Conservation (phyloP, 2,329 filamentous ascomycete genomes). For the Cladophialophora bantiana region DNA sequence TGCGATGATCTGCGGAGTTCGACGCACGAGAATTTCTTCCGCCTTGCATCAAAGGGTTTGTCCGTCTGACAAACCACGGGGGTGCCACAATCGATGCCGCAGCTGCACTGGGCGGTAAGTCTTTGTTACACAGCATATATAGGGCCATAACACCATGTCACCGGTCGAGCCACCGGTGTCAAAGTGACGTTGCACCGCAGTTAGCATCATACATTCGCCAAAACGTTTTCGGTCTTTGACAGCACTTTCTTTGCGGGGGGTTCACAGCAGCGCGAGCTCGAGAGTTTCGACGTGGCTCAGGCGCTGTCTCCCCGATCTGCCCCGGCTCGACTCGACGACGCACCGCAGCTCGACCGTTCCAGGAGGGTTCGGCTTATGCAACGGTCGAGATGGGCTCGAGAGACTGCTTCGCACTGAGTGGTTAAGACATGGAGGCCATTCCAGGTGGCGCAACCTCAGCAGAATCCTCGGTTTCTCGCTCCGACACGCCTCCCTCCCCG, state of each 20-base stretch:
- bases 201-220: background rate
- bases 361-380: background rate
- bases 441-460: background rate
- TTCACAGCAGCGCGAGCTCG: background rate
- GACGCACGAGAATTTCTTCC: background rate
- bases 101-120: background rate
- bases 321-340: background rate
- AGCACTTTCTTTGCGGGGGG: background rate
- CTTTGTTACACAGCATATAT: background rate
- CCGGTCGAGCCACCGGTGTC: background rate
- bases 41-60: background rate
- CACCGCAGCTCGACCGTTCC: background rate
- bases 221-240: background rate
- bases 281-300: background rate
- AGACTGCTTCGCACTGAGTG: background rate
- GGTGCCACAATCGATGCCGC: background rate
- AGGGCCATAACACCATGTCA: background rate
- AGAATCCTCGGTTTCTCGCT: background rate
- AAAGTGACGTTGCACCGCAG: background rate
- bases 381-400: background rate
- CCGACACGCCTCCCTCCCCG: background rate
- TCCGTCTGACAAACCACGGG: background rate
- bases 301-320: background rate
- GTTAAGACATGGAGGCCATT: no score
- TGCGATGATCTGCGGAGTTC: background rate